Base-by-base conservation (phyloP, 768 basidiomycete genomes). In the Calocera viscosa region DNA sequence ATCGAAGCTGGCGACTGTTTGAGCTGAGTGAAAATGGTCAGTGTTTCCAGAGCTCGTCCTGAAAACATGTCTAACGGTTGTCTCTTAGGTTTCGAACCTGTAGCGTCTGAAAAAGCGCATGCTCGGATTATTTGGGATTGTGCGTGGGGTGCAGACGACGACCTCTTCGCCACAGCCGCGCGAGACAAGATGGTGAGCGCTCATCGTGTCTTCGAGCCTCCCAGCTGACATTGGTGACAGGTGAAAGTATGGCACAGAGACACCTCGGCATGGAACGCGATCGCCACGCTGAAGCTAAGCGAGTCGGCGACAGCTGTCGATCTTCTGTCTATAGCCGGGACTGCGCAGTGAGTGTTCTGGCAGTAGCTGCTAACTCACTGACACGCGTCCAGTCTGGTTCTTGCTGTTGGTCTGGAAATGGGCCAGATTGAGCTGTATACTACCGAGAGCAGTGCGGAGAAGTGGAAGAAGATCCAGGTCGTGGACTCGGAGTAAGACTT, bases 41-140 rank as follows among this genome's bases (percentile, higher is more conserved):
- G 84, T 69, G 14, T 72, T 49, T 2, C 40, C 38, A n/a, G n/a
- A n/a, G 60, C 17, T 33, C 64, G 17, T 67, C 39, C 64, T 64
- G 22, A 66, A 41, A 35, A 39, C 26, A 53, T 33, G n/a, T 65
- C n/a, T 22, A 38, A 68, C 22, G 40, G 26, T 1, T n/a, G 8
- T 10, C 24, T 19, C 72, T 68, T 70, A 71, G 91, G 83, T 0
- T 94, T 85, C 73, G 69, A 78, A 8, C 84, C 86, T 1, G 72
- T 86, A 24, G 83, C 84, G 2, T 81, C 83, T 17, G 85, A 93
- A 67, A 95, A 91, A 76, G 86, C 91, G 0, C 96, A 98, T 75
- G 83, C 83, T 1, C 83, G 96, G 40, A 96, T 99, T 72, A 89
- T 99, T 38, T 94, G 96, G 93, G 96, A 98, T 74, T 91, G 90